A percentile compares a stretch with the other conserved stretches of the same genome.
Evolutionary conservation across 2,329 filamentous ascomycete genomes (phyloP).

Genomic region (Septoria petroselini): DNA sequence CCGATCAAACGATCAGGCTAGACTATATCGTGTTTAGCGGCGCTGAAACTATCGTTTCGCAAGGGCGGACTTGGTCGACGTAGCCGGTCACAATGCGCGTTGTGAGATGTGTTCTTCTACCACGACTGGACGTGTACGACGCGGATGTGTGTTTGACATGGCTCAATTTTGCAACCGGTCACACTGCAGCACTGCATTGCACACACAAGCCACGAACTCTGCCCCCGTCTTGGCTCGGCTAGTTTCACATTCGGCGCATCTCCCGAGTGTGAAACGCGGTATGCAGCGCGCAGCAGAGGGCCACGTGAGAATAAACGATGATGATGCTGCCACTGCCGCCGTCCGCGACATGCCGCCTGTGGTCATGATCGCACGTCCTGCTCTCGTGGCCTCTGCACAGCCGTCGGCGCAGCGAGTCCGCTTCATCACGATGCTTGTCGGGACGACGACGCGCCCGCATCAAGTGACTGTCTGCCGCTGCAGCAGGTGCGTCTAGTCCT

Average conservation of each 20-base stretch:
- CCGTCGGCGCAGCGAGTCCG: no score
- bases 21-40: slow-evolving; percentile 13
- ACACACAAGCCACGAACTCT: slow-evolving; percentile 5
- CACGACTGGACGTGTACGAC: not conserved
- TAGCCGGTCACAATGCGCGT: not conserved
- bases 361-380: no score
- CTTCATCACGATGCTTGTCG: not conserved
- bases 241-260: not conserved
- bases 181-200: not conserved
- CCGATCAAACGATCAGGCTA: slow-evolving; percentile 15
- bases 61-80: not conserved
- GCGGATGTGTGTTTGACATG: not conserved
- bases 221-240: not conserved
- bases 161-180: not conserved
- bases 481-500: not conserved
- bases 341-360: no score
- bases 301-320: no score
- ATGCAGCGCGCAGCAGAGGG: not conserved
- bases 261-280: not conserved
- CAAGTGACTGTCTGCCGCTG: not conserved
- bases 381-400: no score
- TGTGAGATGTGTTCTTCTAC: not conserved
- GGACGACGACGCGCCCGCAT: not conserved
- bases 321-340: no score
- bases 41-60: slow-evolving; percentile 16